Base-by-base conservation (phyloP, 2,329 filamentous ascomycete genomes). In the Aspergillus glaucus region DNA sequence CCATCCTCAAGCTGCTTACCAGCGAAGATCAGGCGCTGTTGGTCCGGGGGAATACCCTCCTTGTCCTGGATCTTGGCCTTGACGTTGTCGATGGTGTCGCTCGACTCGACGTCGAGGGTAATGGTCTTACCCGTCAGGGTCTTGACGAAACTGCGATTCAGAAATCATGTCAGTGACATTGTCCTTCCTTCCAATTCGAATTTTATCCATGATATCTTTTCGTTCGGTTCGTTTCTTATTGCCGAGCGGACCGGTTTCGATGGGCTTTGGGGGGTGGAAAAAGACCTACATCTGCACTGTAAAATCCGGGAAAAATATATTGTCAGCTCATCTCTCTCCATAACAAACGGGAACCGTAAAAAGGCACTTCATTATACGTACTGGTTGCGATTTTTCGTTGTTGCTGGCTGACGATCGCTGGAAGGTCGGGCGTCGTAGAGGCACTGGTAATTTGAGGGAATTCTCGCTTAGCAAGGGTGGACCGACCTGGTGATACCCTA, bases 21-120 rank as follows among this genome's bases (percentile, higher is more conserved):
- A 67, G 91, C 91, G 75, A 97, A 97, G 80, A 96, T 96, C 80
- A 97, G 77, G 72, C 92, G 91, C 83, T 97, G 92, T 78, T 96
- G 91, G 78, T 96, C 92, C 61, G 91, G 91, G 67, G 92, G 92
- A 64, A 96, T 96, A 67, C 92, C 92, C 81, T 96, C 92, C 87
- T 96, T 96, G 79, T 96, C 91, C 81, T 96, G 92, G 77, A 97
- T 96, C 87, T 96, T 96, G 80, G 85, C 86, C 86, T 97, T 97
- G 78, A 97, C 92, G 85, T 96, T 97, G 85, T 97, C 92, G 81
- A 97, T 97, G 69, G 92, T 96, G 79, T 97, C 92, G 72, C 85
- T 89, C 71, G 90, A 95, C 86, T 96, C 92, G 75, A 96, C 91
- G 86, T 97, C 92, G 70, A 96, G 87, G 78, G 93, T 97, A 83